A percentile compares a stretch with the other conserved stretches of the same genome.
Conservation (phyloP, 805 yeast species). For the Yarrowia sp. region DNA sequence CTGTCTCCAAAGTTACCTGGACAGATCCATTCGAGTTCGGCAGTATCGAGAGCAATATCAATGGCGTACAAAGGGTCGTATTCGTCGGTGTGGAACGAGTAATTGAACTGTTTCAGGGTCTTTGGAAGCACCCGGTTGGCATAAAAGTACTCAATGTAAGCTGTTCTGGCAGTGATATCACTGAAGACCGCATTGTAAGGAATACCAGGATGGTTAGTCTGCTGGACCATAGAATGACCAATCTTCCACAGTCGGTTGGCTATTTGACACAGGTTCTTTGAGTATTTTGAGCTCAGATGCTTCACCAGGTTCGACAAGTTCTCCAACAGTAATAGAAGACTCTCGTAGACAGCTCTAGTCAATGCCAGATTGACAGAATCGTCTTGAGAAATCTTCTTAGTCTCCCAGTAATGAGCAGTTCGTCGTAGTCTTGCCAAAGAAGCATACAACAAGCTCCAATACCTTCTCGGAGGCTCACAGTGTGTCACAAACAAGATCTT, state of each 20-base stretch:
- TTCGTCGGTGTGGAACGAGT: conserved; percentile 19
- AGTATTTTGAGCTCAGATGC: conserved; percentile 16
- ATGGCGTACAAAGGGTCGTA: conserved; percentile 10
- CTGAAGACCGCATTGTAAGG: conserved; percentile 28
- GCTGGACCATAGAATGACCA: conserved; percentile 6
- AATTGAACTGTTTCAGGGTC: conserved; percentile 9
- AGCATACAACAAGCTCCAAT: conserved; percentile 24
- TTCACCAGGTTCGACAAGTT: conserved; percentile 7
- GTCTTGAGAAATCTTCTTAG: neutral
- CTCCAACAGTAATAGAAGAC: conserved; percentile 10
- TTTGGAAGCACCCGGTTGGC: conserved; percentile 14
- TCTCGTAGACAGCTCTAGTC: conserved; percentile 21
- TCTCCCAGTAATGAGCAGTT: conserved; percentile 10
- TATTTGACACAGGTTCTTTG: conserved; percentile 13
- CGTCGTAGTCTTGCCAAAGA: conserved; percentile 1
- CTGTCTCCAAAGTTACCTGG: conserved; percentile 27
- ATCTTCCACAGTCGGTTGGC: conserved; percentile 22
- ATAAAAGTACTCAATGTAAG: conserved; percentile 30
- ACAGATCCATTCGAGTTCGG: conserved; percentile 23
- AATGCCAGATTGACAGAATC: conserved; percentile 12
- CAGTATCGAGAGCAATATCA: conserved; percentile 19
- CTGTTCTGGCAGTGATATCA: conserved; percentile 17
- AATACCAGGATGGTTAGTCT: conserved; percentile 12
- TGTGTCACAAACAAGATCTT: conserved; percentile 25
- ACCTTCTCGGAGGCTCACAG: conserved; percentile 14